A percentile compares a stretch with the other conserved stretches of the same genome.
phyloP scores from a whole-genome alignment of 2,329 filamentous ascomycete species.

The Trichoderma sp. region DNA sequence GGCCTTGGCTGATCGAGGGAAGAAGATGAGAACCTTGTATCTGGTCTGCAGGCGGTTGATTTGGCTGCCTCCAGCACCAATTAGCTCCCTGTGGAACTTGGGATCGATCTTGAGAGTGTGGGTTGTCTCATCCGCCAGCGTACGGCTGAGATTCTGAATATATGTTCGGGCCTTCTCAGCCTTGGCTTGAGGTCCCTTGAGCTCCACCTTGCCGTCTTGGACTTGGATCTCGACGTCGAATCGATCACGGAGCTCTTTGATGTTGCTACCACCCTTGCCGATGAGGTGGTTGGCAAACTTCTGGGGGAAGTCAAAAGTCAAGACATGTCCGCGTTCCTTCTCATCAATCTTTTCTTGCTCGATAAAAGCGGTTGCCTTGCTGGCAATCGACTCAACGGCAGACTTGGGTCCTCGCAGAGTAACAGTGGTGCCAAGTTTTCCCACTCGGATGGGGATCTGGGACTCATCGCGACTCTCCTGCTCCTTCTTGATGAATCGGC shows the following conservation, averaged over 20 bases:
- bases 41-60: constrained; percentile 90
- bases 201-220: constrained; percentile 88
- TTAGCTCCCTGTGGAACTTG: constrained; percentile 91
- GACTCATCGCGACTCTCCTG: constrained; percentile 56
- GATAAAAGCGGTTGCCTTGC: constrained; percentile 75
- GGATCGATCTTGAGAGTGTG: constrained; percentile 86
- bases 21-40: constrained; percentile 94
- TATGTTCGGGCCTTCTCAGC: constrained; percentile 81
- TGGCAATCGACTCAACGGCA: constrained; percentile 67
- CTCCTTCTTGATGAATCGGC: constrained; percentile 63
- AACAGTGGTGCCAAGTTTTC: constrained; percentile 58
- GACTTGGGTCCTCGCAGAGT: constrained; percentile 74
- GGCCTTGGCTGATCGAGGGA: constrained; percentile 67
- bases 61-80: constrained; percentile 81
- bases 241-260: constrained; percentile 63
- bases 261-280: constrained; percentile 65
- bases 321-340: constrained; percentile 84
- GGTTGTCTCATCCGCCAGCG: constrained; percentile 86
- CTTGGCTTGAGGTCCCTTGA: constrained; percentile 95
- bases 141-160: constrained; percentile 75
- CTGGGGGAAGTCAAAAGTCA: constrained; percentile 89
- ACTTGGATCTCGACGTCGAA: constrained; percentile 80
- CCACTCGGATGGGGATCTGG: constrained; percentile 60
- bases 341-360: constrained; percentile 89
- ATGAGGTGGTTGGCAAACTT: constrained; percentile 87